phyloP scores from a whole-genome alignment of 116 monocot genomes.

The Dioscorea cayenensis region DNA sequence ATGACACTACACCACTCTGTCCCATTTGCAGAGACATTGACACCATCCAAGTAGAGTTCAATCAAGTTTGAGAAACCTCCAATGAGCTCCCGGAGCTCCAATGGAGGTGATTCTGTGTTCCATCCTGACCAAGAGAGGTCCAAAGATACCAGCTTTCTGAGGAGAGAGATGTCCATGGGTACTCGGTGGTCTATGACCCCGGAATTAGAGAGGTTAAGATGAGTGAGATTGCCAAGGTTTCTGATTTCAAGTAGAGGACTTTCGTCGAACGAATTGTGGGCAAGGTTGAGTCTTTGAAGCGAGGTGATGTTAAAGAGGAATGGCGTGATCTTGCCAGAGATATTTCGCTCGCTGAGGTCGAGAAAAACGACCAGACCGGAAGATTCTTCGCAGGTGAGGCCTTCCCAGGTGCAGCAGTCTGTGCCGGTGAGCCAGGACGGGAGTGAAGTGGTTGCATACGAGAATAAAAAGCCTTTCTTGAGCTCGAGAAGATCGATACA shows the following conservation, averaged over 20 bases:
- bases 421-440: slow-evolving; percentile 4
- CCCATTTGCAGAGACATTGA: too few species aligned
- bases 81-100: not conserved
- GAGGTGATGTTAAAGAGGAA: slow-evolving; percentile 19
- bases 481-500: slow-evolving; percentile 2
- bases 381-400: slow-evolving; percentile 4
- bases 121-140: not conserved
- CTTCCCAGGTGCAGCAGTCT: slow-evolving; percentile 24
- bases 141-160: slow-evolving; percentile 20
- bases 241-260: not conserved
- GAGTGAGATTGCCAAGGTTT: slow-evolving; percentile 7
- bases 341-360: slow-evolving; percentile 6
- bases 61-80: too few species aligned
- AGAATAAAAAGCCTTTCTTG: slow-evolving; percentile 7
- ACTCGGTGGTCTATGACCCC: slow-evolving; percentile 28
- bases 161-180: slow-evolving; percentile 25
- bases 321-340: slow-evolving; percentile 1
- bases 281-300: slow-evolving; percentile 18
- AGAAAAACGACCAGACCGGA: slow-evolving; percentile 13
- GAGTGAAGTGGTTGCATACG: not conserved
- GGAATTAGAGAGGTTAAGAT: slow-evolving; percentile 41
- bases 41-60: too few species aligned
- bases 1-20: too few species aligned
- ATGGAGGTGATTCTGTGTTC: not conserved
- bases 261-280: slow-evolving; percentile 11